Conservation (phyloP, 2,329 filamentous ascomycete genomes). For the Aspergillus fijiensis region DNA sequence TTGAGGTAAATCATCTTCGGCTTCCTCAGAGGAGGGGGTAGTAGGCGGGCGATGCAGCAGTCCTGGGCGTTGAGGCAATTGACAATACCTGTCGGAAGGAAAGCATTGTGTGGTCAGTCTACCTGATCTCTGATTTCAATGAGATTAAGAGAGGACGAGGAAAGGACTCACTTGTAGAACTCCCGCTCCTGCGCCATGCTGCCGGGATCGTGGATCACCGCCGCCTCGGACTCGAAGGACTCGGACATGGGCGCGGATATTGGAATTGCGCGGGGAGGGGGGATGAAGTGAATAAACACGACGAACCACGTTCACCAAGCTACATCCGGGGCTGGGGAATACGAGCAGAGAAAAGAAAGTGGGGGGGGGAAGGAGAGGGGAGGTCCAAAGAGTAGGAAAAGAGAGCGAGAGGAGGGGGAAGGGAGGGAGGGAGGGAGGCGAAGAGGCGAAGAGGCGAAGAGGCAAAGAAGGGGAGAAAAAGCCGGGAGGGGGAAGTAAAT, state of each 20-base stretch:
- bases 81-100: neutral
- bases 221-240: neutral
- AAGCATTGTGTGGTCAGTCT: too few species aligned
- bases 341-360: neutral
- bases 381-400: neutral
- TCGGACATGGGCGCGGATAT: neutral
- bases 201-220: neutral
- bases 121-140: neutral
- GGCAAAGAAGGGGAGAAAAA: neutral
- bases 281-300: neutral
- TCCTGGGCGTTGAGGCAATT: neutral
- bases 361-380: neutral
- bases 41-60: neutral
- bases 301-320: neutral
- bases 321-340: neutral
- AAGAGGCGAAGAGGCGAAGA: neutral
- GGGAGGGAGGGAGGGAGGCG: neutral
- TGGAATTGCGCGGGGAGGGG: neutral
- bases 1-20: neutral
- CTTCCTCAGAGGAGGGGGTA: neutral
- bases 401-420: neutral
- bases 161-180: neutral
- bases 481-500: neutral
- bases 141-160: neutral
- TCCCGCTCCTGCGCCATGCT: neutral